Evolutionary conservation across 495 filamentous ascomycete species (phyloP), one percentile per base, ranked within the genome.

Genomic region (Penicillium cataractarum): DNA sequence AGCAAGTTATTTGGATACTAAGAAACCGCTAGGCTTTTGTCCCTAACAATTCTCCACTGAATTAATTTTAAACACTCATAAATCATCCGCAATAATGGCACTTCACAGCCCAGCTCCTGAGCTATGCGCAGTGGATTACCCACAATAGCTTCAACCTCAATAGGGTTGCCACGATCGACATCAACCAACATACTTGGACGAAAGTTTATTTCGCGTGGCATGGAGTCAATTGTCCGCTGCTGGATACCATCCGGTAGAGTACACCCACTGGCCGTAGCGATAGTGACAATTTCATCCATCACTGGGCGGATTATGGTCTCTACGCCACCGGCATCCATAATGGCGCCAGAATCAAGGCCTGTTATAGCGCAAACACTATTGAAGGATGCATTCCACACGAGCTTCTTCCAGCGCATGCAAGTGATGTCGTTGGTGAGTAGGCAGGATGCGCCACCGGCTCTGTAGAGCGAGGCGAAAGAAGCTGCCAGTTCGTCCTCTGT

Each of bases 61-160:
- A 46, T 46, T 22, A 46, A n/a, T 22, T 46, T n/a, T 22, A 46
- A 46, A 8, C 13, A 46, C 17, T 22, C 40, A 22, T 46, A 46
- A n/a, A 46, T 46, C 21, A 46, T 22, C 21, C 21, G 40, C 40
- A 46, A 46, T n/a, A 46, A 46, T 22, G 40, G n/a, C 21, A 22
- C 40, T n/a, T 46, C 9, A 46, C 40, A 46, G 17, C 40, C 40
- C 40, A 46, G 40, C 40, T n/a, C 40, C 13, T 22, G 40, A 46
- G 40, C 40, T 46, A 46, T 46, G 21, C 40, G 40, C 17, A 46
- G 40, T n/a, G 40, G 40, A 46, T 46, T 46, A n/a, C 40, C 40
- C 17, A 46, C 17, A 22, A 46, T 46, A 22, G 6, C 40, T 22
- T 46, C 40, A 22, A 46, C 40, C 13, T 46, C 40, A n/a, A 46